Conservation (phyloP, 441 rosid genomes). For the Brassica hybrid region DNA sequence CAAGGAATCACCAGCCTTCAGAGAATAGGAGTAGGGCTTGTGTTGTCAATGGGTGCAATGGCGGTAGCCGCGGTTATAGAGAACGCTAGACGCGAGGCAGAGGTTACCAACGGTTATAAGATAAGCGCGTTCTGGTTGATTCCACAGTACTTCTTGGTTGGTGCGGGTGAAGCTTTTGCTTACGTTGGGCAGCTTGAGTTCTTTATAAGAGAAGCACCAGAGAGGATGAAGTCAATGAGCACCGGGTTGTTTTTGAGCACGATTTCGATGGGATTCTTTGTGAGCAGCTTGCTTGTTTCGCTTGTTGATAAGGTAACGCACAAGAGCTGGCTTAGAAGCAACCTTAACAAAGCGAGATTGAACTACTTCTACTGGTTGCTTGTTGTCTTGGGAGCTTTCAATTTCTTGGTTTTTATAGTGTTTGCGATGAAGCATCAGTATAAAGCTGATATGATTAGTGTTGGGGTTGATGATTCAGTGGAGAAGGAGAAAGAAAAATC, state of each 20-base stretch:
- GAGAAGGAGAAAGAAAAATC: slow-evolving; percentile 40
- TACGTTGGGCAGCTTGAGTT: slow-evolving; percentile 95
- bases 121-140: slow-evolving; percentile 81
- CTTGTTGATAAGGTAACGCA: slow-evolving; percentile 62
- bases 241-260: slow-evolving; percentile 86
- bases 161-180: slow-evolving; percentile 88
- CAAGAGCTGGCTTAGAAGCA: slow-evolving; percentile 70
- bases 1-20: slow-evolving; percentile 87
- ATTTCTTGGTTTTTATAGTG: slow-evolving; percentile 59
- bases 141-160: slow-evolving; percentile 80
- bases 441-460: slow-evolving; percentile 50
- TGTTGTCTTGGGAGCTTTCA: slow-evolving; percentile 62
- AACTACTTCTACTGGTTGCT: slow-evolving; percentile 83
- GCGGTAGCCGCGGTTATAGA: slow-evolving; percentile 66
- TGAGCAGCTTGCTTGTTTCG: slow-evolving; percentile 79
- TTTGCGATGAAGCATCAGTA: slow-evolving; percentile 71
- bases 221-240: slow-evolving; percentile 93
- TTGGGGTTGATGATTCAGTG: slow-evolving; percentile 2
- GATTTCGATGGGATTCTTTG: slow-evolving; percentile 85
- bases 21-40: slow-evolving; percentile 83
- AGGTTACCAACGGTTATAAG: slow-evolving; percentile 25
- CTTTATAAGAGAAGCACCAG: slow-evolving; percentile 88
- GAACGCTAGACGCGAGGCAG: slow-evolving; percentile 55
- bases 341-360: slow-evolving; percentile 63
- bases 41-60: slow-evolving; percentile 71